These are phyloP conservation scores for Penicillium sp. DNA, from an alignment of 2,329 filamentous ascomycete genomes.

Conservation along the genomic window DNA sequence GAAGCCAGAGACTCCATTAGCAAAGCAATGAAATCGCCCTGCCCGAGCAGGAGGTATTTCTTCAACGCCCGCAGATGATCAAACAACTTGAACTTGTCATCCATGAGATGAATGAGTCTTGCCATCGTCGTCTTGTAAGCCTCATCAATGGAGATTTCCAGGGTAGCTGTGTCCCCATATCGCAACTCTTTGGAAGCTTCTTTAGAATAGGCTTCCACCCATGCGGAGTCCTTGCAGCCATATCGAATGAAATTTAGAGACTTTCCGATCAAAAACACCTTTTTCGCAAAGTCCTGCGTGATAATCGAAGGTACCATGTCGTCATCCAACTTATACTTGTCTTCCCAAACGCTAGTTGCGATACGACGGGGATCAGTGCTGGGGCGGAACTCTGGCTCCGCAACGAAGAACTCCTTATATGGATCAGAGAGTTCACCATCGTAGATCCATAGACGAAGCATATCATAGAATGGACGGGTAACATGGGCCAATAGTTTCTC, in stretches of 20 bases:
- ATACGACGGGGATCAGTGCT: constrained; percentile 49
- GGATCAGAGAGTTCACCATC: constrained; percentile 97
- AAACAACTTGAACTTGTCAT: constrained; percentile 89
- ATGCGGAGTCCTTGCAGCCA: constrained; percentile 86
- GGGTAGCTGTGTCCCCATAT: constrained; percentile 87
- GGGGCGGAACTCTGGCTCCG: constrained; percentile 65
- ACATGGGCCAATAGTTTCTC: constrained; percentile 83
- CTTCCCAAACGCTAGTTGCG: constrained; percentile 92
- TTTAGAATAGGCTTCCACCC: constrained; percentile 95
- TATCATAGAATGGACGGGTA: constrained; percentile 93
- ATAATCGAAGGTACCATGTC: constrained; percentile 92
- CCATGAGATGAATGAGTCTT: constrained; percentile 88
- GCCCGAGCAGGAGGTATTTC: constrained; percentile 88
- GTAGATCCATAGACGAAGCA: constrained; percentile 95
- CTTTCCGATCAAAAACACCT: constrained; percentile 96
- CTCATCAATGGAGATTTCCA: constrained; percentile 91
- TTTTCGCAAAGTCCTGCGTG: constrained; percentile 87
- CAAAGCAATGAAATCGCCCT: constrained; percentile 94
- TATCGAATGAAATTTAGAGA: constrained; percentile 97
- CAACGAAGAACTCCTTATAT: constrained; percentile 91
- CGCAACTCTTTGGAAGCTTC: constrained; percentile 84
- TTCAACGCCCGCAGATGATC: constrained; percentile 89
- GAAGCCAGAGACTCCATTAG: constrained; percentile 94
- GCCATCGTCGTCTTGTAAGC: constrained; percentile 99
- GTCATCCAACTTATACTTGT: constrained; percentile 85